These are phyloP conservation scores for Tilletiopsis washingtonensis DNA, from an alignment of 1,284 basidiomycete species.

Conservation along the genomic window DNA sequence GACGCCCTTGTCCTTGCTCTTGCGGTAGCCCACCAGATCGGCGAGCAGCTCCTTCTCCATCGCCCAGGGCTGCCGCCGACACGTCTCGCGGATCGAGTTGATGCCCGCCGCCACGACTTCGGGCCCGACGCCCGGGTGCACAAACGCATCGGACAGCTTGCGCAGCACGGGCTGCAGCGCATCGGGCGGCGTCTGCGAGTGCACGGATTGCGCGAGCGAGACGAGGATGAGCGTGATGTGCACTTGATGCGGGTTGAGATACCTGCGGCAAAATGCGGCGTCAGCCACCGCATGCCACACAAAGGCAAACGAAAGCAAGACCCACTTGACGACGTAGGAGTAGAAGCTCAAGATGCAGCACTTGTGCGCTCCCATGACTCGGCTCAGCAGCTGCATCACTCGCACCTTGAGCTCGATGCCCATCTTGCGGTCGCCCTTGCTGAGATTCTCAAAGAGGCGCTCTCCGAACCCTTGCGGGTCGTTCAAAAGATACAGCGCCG, in stretches of 20 bases:
- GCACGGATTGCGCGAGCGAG: slow-evolving; percentile 87
- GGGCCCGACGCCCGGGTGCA: slow-evolving; percentile 90
- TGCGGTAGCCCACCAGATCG: slow-evolving; percentile 88
- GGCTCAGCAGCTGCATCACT: slow-evolving; percentile 92
- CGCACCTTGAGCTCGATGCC: slow-evolving; percentile 94
- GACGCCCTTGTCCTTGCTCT: slow-evolving; percentile 89
- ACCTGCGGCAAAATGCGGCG: slow-evolving; percentile 55
- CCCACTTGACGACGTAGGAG: slow-evolving; percentile 72
- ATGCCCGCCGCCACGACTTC: slow-evolving; percentile 94
- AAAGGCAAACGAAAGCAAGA: slow-evolving; percentile 56
- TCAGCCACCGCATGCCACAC: slow-evolving; percentile 51
- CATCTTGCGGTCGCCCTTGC: slow-evolving; percentile 64
- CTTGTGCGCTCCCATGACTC: slow-evolving; percentile 88
- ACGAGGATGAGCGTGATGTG: slow-evolving; percentile 91
- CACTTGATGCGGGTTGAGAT: slow-evolving; percentile 85
- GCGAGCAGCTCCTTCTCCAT: slow-evolving; percentile 89
- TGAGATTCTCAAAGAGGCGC: slow-evolving; percentile 80
- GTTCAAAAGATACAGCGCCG: slow-evolving; percentile 83
- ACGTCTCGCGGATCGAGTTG: slow-evolving; percentile 89
- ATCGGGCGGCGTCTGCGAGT: slow-evolving; percentile 91
- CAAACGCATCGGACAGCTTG: slow-evolving; percentile 90
- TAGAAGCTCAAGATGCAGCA: slow-evolving; percentile 93
- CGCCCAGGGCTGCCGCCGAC: slow-evolving; percentile 81
- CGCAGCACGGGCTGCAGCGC: slow-evolving; percentile 78
- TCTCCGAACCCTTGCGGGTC: slow-evolving; percentile 95